Base-by-base conservation (phyloP, 2,329 filamentous ascomycete species). In the Verticillium longisporum region DNA sequence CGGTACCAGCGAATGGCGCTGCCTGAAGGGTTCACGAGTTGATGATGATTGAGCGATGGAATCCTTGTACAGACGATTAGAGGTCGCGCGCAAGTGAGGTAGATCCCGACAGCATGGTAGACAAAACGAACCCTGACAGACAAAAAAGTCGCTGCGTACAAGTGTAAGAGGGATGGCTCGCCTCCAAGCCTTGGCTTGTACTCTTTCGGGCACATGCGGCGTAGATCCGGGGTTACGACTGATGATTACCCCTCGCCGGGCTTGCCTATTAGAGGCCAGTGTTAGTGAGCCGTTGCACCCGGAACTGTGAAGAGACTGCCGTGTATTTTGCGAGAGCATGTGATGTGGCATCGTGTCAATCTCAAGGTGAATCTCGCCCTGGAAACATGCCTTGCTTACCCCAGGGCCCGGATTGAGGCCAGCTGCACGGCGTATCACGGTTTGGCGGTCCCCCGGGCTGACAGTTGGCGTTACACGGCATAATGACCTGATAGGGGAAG, bases 41-140 rank as follows among this genome's bases (percentile, higher is more conserved):
- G 37, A 58, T 58, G 56, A 38, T 31, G 56, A 58, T 58, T 31
- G 56, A 57, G 56, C 56, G 37, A 58, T 56, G 32, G 55, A 34
- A 57, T n/a, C 37, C 45, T 50, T 50, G 45, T 7, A 50, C 45
- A 18, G 45, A 50, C 45, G 45, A 50, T 50, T 50, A 50, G 45
- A 50, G 45, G 45, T 50, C 45, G n/a, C 45, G 45, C 45, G 45
- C 45, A 50, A 50, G 45, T 50, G n/a, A 50, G 45, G 45, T 50
- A 50, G 45, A 50, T 50, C 45, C 45, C 45, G 18, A 50, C 45
- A 50, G 45, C 45, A 50, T 50, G 45, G 45, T 50, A 50, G 45
- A 50, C 45, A 50, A 50, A 50, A 50, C 9, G 45, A 50, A 50
- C 45, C 45, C 45, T 26, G 21, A 26, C 45, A 50, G 45, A 18